Conservation (phyloP, 257 asterid species). For the Penstemon barbatus region DNA sequence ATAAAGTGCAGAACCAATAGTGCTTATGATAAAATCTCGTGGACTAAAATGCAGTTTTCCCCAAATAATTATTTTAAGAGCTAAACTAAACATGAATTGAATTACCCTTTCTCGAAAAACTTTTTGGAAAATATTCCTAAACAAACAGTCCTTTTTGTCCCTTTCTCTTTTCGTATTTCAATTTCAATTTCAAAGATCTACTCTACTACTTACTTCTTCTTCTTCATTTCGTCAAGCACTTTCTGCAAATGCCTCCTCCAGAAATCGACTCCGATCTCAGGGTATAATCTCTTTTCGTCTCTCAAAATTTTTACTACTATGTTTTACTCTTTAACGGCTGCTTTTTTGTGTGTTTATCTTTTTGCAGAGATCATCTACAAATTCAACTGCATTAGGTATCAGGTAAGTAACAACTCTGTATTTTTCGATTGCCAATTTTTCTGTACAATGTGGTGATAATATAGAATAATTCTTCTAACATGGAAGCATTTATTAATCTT, state of each 20-base stretch:
- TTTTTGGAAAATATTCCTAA: too few species aligned
- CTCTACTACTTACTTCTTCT: slow-evolving; percentile 3
- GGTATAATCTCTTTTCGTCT: slow-evolving; percentile 27
- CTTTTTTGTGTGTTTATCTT: not conserved
- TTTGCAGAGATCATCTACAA: slow-evolving; percentile 61
- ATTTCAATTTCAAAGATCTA: slow-evolving; percentile 44
- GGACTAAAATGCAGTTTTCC: too few species aligned
- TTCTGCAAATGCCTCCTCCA: slow-evolving; percentile 51
- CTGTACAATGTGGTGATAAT: slow-evolving; percentile 5
- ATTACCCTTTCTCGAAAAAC: too few species aligned
- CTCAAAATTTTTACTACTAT: not conserved
- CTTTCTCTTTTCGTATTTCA: slow-evolving; percentile 21
- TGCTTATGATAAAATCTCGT: too few species aligned
- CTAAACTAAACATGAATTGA: too few species aligned
- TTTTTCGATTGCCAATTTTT: not conserved
- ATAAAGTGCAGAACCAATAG: too few species aligned
- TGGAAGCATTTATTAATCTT: slow-evolving; percentile 7
- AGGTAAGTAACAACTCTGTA: slow-evolving; percentile 46
- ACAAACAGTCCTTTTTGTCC: not conserved
- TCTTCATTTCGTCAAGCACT: not conserved
- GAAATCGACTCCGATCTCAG: slow-evolving; percentile 68
- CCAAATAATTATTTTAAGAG: too few species aligned
- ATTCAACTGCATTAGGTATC: slow-evolving; percentile 40
- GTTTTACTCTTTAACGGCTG: not conserved
- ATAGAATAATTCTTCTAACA: too few species aligned